These are phyloP conservation scores for Aureobasidium sp. DNA, from an alignment of 2,329 filamentous ascomycete genomes.

Conservation along the genomic window DNA sequence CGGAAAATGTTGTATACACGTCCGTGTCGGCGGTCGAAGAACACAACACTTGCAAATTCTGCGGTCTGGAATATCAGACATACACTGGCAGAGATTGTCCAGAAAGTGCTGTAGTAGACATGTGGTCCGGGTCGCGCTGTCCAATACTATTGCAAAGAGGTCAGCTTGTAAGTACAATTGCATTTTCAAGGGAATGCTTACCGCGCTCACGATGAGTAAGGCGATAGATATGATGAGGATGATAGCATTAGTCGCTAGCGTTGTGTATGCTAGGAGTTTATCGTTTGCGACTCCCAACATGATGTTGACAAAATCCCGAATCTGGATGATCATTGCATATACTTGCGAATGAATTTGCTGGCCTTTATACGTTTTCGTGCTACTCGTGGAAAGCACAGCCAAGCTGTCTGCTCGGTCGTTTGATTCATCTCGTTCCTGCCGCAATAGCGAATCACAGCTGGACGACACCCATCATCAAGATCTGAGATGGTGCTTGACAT, in stretches of 20 bases:
- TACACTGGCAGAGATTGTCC: background rate
- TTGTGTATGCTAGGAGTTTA: background rate
- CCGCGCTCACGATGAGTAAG: background rate
- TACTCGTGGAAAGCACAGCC: background rate
- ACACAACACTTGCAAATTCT: background rate
- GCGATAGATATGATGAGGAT: background rate
- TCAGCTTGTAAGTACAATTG: background rate
- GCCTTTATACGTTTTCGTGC: background rate
- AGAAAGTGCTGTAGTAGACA: background rate
- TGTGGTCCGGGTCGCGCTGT: background rate
- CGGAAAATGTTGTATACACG: background rate
- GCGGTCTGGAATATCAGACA: background rate
- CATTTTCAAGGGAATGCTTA: background rate
- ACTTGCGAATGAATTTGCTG: background rate
- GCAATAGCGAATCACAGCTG: too few species aligned
- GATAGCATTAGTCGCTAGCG: background rate
- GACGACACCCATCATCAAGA: too few species aligned
- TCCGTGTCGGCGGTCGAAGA: background rate
- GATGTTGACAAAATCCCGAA: background rate
- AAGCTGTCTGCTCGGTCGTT: background rate
- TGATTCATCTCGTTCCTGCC: background rate
- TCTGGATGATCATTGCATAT: background rate
- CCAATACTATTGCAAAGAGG: background rate
- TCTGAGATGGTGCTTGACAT: too few species aligned
- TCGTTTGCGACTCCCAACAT: background rate